phyloP scores from a whole-genome alignment of 2,329 filamentous ascomycete genomes.

The Colletotrichum noveboracense region DNA sequence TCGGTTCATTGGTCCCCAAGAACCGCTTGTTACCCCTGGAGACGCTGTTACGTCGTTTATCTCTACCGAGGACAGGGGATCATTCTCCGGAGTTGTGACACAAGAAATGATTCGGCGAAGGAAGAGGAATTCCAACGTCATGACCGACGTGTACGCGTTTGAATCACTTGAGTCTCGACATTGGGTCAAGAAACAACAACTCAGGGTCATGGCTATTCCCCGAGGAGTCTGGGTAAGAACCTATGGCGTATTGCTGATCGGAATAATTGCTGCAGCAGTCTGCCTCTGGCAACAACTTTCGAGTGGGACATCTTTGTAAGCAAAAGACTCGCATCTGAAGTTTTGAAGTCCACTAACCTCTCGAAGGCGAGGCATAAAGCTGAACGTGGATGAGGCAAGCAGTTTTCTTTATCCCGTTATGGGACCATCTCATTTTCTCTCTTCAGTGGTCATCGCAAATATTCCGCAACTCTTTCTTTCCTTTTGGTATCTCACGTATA shows the following conservation, averaged over 20 bases:
- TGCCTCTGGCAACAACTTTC: neutral
- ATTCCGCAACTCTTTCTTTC: neutral
- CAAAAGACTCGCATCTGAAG: too few relatives aligned
- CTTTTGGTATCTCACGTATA: neutral
- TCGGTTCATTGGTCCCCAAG: neutral
- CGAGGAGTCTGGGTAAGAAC: neutral
- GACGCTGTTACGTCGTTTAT: neutral
- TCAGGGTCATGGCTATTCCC: neutral
- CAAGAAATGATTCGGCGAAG: neutral
- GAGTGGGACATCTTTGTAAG: neutral
- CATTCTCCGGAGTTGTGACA: neutral
- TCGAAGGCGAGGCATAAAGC: neutral
- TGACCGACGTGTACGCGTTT: neutral
- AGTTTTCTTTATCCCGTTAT: neutral
- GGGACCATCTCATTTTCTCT: neutral
- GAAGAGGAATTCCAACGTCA: fast-evolving
- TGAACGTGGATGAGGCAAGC: neutral
- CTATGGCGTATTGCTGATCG: neutral
- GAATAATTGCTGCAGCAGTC: neutral
- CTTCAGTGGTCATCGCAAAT: neutral
- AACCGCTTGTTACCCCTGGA: neutral
- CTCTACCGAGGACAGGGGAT: neutral
- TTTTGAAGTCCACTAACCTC: neutral
- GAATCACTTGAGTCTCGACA: neutral
- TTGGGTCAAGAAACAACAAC: neutral